phyloP scores from a whole-genome alignment of 768 basidiomycete genomes.

The Lyophyllum semitale region DNA sequence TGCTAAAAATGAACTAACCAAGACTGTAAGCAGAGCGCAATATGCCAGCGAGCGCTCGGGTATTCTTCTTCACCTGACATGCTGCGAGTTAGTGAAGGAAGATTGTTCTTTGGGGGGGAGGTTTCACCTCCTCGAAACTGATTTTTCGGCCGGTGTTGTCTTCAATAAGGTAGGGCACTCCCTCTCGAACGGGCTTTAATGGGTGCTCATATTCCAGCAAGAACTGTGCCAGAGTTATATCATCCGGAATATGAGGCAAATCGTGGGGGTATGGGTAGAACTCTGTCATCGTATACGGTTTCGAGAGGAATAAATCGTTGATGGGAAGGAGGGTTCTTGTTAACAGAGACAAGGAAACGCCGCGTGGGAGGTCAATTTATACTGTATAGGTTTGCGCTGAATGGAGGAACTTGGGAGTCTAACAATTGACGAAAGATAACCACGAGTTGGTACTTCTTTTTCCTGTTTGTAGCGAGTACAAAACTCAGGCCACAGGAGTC shows the following conservation, averaged over 20 bases:
- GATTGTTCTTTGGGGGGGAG: neutral
- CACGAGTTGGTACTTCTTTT: constrained; percentile 12
- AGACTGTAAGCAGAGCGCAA: constrained; percentile 32
- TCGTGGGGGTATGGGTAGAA: constrained; percentile 26
- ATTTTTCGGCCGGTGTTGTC: constrained; percentile 44
- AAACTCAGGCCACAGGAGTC: constrained; percentile 13
- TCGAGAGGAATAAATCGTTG: constrained; percentile 7
- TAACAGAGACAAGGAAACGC: neutral
- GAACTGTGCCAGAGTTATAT: constrained; percentile 58
- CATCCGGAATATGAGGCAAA: constrained; percentile 49
- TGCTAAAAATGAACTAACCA: constrained; percentile 8
- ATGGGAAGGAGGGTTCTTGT: constrained; percentile 6
- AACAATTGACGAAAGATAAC: constrained; percentile 8
- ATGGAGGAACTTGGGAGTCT: constrained; percentile 13
- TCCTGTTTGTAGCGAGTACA: constrained; percentile 12
- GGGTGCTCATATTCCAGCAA: constrained; percentile 52
- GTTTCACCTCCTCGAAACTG: constrained; percentile 39
- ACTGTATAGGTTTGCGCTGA: constrained; percentile 8
- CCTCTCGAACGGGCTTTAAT: constrained; percentile 38
- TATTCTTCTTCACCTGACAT: constrained; percentile 30
- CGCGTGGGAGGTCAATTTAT: constrained; percentile 14
- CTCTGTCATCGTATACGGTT: constrained; percentile 24
- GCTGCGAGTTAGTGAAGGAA: constrained; percentile 3
- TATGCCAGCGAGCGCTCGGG: constrained; percentile 38
- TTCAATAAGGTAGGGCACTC: constrained; percentile 53